phyloP scores from a whole-genome alignment of 352 stramenopile genomes.

The Globisporangium viniferum region DNA sequence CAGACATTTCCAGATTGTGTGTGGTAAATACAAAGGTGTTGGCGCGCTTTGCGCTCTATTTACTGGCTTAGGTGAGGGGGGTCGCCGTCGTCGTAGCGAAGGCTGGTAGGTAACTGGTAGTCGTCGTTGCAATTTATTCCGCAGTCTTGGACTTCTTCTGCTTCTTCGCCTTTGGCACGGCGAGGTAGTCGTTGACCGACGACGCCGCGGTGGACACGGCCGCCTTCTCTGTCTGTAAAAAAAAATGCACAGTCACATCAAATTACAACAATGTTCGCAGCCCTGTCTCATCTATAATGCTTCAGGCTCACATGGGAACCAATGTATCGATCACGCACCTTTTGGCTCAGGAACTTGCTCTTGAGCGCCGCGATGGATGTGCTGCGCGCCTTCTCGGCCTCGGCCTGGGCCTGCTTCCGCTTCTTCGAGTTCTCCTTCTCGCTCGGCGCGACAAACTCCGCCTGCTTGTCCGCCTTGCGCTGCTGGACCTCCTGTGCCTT shows the following conservation, averaged over 20 bases:
- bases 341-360: conserved; percentile 79
- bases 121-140: conserved; percentile 3
- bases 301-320: neutral
- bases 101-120: neutral
- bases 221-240: conserved; percentile 33
- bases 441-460: conserved; percentile 69
- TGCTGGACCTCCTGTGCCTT: conserved; percentile 58
- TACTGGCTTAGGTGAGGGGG: neutral
- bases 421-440: conserved; percentile 80
- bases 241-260: neutral
- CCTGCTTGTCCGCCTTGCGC: conserved; percentile 69
- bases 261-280: neutral
- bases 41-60: conserved; percentile 1
- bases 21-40: conserved; percentile 1
- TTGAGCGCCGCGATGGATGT: conserved; percentile 71
- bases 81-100: neutral
- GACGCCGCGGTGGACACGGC: conserved; percentile 22
- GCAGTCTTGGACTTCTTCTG: conserved; percentile 50
- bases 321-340: conserved; percentile 32
- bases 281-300: neutral
- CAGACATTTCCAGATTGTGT: neutral
- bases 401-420: conserved; percentile 50
- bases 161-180: conserved; percentile 53
- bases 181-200: conserved; percentile 65
- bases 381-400: conserved; percentile 45